Conservation (phyloP, 768 basidiomycete genomes). For the Austroboletus eburneus region DNA sequence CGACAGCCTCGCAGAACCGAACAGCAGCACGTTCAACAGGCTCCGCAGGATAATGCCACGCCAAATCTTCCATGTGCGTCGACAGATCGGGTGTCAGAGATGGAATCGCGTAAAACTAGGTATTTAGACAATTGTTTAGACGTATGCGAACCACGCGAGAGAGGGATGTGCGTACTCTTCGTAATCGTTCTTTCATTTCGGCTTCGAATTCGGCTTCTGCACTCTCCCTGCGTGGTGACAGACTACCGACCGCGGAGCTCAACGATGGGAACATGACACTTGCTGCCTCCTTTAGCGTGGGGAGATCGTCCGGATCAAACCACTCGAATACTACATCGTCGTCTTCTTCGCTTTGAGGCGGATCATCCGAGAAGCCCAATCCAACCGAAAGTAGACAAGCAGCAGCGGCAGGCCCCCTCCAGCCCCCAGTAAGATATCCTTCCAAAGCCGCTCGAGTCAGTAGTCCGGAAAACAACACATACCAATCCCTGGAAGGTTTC, state of each 20-base stretch:
- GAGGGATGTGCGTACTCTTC: conserved; percentile 48
- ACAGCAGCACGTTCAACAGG: conserved; percentile 75
- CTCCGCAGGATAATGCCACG: conserved; percentile 78
- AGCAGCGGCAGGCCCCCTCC: conserved; percentile 67
- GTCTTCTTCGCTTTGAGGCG: conserved; percentile 26
- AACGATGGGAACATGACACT: conserved; percentile 66
- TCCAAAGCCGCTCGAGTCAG: conserved; percentile 82
- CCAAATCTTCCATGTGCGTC: conserved; percentile 67
- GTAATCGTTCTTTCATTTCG: conserved; percentile 71
- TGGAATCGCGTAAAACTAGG: conserved; percentile 78
- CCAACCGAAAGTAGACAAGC: conserved; percentile 75
- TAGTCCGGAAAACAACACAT: conserved; percentile 70
- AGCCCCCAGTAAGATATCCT: conserved; percentile 78
- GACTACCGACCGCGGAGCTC: conserved; percentile 24
- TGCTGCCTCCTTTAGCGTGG: conserved; percentile 59
- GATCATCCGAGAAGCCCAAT: conserved; percentile 40
- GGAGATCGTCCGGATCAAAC: conserved; percentile 76
- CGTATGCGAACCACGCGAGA: background rate
- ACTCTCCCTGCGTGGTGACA: conserved; percentile 35
- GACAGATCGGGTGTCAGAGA: conserved; percentile 66
- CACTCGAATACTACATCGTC: conserved; percentile 45
- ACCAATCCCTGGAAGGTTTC: conserved; percentile 75
- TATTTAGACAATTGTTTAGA: conserved; percentile 6
- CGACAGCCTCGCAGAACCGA: conserved; percentile 77
- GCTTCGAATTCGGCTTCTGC: conserved; percentile 69